Percentiles rank a stretch among this genome's conserved stretches.
phyloP scores from a whole-genome alignment of 768 basidiomycete species.

The Suillus occidentalis region DNA sequence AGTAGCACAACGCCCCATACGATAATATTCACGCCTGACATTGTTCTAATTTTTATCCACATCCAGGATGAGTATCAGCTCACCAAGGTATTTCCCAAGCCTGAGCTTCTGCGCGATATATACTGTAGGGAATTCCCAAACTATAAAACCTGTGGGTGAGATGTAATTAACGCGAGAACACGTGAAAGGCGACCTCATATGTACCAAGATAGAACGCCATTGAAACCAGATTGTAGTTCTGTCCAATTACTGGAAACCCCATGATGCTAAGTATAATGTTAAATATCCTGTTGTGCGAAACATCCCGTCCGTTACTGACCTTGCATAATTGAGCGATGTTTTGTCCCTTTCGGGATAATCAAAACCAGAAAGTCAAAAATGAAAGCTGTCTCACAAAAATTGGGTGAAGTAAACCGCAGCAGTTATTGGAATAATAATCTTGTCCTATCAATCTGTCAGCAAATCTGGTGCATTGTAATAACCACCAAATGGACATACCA shows the following conservation, averaged over 20 bases:
- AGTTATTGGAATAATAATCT: slow-evolving; percentile 37
- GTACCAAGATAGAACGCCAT: slow-evolving; percentile 59
- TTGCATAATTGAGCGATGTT: slow-evolving; percentile 42
- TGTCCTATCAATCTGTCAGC: slow-evolving; percentile 25
- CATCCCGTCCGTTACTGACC: slow-evolving; percentile 18
- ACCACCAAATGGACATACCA: slow-evolving; percentile 39
- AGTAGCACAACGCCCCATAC: slow-evolving; percentile 40
- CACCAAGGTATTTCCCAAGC: slow-evolving; percentile 39
- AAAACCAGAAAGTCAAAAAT: background rate
- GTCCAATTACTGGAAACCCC: slow-evolving; percentile 21
- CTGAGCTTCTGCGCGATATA: slow-evolving; percentile 40
- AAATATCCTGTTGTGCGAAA: background rate
- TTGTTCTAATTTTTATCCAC: background rate
- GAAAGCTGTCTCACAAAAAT: slow-evolving; percentile 26
- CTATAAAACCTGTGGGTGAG: slow-evolving; percentile 26
- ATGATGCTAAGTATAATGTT: slow-evolving; percentile 29
- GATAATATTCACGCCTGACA: slow-evolving; percentile 36
- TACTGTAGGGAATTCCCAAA: slow-evolving; percentile 41
- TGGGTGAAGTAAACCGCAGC: slow-evolving; percentile 44
- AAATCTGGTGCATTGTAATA: background rate
- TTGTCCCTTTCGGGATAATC: slow-evolving; percentile 33
- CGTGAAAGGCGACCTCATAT: slow-evolving; percentile 5
- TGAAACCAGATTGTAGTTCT: slow-evolving; percentile 62
- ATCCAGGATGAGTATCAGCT: slow-evolving; percentile 8
- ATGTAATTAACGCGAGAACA: background rate